Evolutionary conservation across 2,329 filamentous ascomycete genomes (phyloP).

Genomic region (Zalaria sp.): DNA sequence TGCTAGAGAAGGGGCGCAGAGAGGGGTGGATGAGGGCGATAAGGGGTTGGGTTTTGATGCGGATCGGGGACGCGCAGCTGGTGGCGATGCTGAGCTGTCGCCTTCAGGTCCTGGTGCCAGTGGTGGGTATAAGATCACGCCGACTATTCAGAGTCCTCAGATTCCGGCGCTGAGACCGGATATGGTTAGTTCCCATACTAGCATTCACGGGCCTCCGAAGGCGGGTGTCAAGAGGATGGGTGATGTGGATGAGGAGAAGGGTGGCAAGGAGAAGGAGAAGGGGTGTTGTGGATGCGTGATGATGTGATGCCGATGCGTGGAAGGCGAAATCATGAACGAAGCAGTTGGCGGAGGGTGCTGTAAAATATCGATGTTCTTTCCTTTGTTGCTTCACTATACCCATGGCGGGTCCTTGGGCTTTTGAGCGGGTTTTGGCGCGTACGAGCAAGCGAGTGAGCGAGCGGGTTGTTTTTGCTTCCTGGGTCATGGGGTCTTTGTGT

Average conservation of each 20-base stretch:
- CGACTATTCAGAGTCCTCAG: conserved; percentile 23
- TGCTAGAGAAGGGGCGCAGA: not conserved
- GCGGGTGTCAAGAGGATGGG: conserved; percentile 37
- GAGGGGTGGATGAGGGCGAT: no score
- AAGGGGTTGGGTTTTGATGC: conserved; percentile 10
- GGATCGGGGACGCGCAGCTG: conserved; percentile 11
- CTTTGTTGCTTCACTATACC: no score
- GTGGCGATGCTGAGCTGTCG: conserved; percentile 10
- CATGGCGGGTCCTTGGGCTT: no score
- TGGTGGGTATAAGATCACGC: conserved; percentile 33
- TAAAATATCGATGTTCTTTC: no score
- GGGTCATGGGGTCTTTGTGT: no score
- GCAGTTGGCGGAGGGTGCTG: no score
- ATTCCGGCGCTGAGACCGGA: conserved; percentile 8
- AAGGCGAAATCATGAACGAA: not conserved
- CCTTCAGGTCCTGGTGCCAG: conserved; percentile 24
- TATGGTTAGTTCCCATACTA: not conserved
- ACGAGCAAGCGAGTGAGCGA: no score
- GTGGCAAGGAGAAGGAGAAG: conserved; percentile 39
- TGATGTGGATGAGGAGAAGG: conserved; percentile 38
- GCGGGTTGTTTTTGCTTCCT: no score
- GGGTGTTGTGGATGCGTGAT: conserved; percentile 60
- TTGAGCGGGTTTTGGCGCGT: no score
- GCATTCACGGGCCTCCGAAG: conserved; percentile 4
- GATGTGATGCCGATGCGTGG: conserved; percentile 40